Conservation (phyloP, 2,329 filamentous ascomycete species). For the Parastagonospora avenae region DNA sequence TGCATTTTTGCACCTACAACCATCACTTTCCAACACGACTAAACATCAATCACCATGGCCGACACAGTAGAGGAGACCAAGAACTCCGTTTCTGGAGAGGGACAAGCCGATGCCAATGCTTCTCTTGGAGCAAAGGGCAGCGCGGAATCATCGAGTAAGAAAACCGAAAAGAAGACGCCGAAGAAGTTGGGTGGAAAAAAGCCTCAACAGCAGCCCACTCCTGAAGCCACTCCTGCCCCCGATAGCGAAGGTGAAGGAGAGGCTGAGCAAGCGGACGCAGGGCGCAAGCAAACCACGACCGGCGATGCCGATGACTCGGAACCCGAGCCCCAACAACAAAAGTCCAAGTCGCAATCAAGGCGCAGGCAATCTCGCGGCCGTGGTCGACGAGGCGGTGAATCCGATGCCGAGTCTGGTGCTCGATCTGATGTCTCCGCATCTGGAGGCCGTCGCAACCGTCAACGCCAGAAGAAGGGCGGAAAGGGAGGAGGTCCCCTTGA, state of each 20-base stretch:
- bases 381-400: constrained; percentile 52
- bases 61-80: constrained; percentile 47
- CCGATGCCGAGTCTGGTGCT: constrained; percentile 60
- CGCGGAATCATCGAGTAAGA: constrained; percentile 50
- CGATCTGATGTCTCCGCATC: constrained; percentile 59
- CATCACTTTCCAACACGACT: constrained; percentile 8
- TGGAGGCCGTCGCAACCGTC: constrained; percentile 62
- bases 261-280: constrained; percentile 50
- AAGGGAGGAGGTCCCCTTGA: constrained; percentile 57
- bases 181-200: constrained; percentile 57
- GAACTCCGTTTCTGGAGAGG: constrained; percentile 44
- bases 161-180: constrained; percentile 54
- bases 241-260: constrained; percentile 52
- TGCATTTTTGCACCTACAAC: constrained; percentile 14
- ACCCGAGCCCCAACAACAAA: constrained; percentile 53
- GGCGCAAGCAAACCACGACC: constrained; percentile 42
- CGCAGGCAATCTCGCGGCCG: constrained; percentile 58
- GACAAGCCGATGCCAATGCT: constrained; percentile 44
- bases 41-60: constrained; percentile 37
- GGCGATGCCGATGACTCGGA: constrained; percentile 49
- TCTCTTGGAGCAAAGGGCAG: constrained; percentile 43
- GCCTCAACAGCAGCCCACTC: constrained; percentile 52
- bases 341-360: constrained; percentile 51
- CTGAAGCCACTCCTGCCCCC: constrained; percentile 54
- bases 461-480: constrained; percentile 55